Evolutionary conservation across 768 basidiomycete genomes (phyloP), one percentile per base, ranked within the genome.

Genomic region (Serendipita sp.): DNA sequence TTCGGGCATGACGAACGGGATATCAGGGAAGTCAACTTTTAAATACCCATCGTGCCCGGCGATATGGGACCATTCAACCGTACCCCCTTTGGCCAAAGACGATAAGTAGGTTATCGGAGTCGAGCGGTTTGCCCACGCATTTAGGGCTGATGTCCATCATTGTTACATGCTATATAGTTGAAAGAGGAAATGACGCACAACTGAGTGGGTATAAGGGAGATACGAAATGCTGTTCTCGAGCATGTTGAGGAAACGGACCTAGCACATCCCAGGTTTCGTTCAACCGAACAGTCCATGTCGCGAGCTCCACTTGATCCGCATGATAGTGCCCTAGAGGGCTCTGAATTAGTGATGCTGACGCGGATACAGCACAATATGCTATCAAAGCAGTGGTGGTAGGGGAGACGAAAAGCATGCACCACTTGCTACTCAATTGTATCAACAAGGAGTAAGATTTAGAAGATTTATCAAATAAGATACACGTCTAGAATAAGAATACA

Each of bases 161-260:
- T 94, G 71, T 96, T 93, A 0, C 93, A 93, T 38, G 45, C 45
- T 46, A 18, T 13, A 18, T 13, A 18, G 45, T 18, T 46, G n/a
- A 18, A 7, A 13, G 5, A 41, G 5, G 41, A 41, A 41, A 30
- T 34, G 0, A 71, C 76, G 76, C 73, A 88, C 88, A 72, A 67
- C 86, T 76, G 15, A 89, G 69, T 5, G 88, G 88, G 69, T 82
- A 89, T 8, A 85, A 80, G 3, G 90, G 89, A 1, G 86, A 86
- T n/a, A 91, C 72, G 69, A 82, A 85, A 64, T 91, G 85, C 58
- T 91, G 90, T 68, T 91, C 90, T 69, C 89, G 78, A 10, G 89
- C 89, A 66, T 89, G 87, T 36, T 88, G 80, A 2, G 89, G 89
- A 72, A 91, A 91, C 0, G 89, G 90, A 0, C 89, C 90, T 11